Conservation (phyloP, 179 eudicot species). For the Vitellaria paradoxa region DNA sequence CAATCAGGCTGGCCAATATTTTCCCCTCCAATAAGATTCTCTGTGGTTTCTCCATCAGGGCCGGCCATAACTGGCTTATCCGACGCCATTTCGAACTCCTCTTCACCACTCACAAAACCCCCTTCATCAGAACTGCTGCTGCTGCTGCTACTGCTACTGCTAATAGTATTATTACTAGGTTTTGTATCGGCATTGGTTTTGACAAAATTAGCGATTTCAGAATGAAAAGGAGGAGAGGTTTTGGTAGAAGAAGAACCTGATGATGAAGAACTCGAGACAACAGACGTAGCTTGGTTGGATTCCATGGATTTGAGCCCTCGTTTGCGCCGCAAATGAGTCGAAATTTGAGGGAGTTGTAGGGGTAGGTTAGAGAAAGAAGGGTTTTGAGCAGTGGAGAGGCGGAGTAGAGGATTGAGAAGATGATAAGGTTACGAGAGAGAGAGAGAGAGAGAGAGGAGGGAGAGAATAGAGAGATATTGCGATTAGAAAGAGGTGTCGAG, state of each 20-base stretch:
- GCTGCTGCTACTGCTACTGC: conserved; percentile 11
- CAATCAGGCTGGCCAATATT: neutral
- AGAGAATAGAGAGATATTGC: too few relatives aligned
- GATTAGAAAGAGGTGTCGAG: too few relatives aligned
- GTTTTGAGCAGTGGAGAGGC: too few relatives aligned
- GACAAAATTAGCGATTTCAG: conserved; percentile 1
- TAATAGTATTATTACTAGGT: neutral
- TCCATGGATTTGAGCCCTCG: conserved; percentile 15
- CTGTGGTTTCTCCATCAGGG: conserved; percentile 12
- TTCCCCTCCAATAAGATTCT: conserved; percentile 14
- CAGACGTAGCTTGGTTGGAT: conserved; percentile 4
- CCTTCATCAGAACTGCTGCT: conserved; percentile 26
- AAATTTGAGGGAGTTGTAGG: neutral
- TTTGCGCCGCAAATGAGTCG: neutral
- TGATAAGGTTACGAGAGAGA: too few relatives aligned
- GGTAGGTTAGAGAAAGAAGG: neutral
- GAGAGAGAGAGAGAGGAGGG: too few relatives aligned
- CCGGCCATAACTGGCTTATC: conserved; percentile 23
- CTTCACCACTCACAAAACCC: conserved; percentile 43
- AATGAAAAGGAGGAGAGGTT: neutral
- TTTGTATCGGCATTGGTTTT: neutral
- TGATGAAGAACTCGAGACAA: neutral
- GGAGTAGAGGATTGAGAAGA: too few relatives aligned
- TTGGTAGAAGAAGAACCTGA: conserved; percentile 11
- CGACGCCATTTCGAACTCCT: conserved; percentile 34